These are phyloP conservation scores for Henckelia pumila DNA, from an alignment of 257 asterid genomes.

Conservation along the genomic window DNA sequence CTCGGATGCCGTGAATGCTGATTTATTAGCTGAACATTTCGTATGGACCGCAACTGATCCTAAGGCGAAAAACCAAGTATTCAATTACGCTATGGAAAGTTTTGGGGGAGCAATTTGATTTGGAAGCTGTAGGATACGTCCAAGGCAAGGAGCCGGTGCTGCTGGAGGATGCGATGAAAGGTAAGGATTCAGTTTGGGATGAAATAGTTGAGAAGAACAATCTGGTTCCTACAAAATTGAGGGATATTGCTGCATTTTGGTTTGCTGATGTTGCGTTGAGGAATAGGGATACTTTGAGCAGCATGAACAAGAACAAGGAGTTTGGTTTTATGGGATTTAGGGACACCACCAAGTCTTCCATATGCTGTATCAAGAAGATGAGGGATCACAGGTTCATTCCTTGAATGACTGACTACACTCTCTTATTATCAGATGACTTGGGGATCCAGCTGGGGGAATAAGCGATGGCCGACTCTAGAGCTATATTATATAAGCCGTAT, in stretches of 20 bases:
- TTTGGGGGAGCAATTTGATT: conserved; percentile 52
- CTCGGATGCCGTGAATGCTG: conserved; percentile 61
- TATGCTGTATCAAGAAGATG: conserved; percentile 54
- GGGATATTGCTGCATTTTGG: conserved; percentile 74
- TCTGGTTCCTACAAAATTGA: conserved; percentile 44
- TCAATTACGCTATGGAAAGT: conserved; percentile 62
- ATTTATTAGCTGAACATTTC: conserved; percentile 70
- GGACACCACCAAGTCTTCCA: conserved; percentile 56
- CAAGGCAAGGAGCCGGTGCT: conserved; percentile 44
- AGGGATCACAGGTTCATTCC: conserved; percentile 62
- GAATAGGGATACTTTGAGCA: conserved; percentile 39
- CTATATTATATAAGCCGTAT: too few species aligned
- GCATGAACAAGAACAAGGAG: conserved; percentile 81
- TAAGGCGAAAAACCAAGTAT: conserved; percentile 60
- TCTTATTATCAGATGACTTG: too few species aligned
- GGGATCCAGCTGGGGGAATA: too few species aligned
- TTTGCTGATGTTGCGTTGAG: conserved; percentile 47
- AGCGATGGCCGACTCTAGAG: too few species aligned
- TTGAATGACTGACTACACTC: conserved; percentile 10
- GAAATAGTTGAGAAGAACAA: conserved; percentile 56
- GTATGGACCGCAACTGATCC: conserved; percentile 70
- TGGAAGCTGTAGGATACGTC: conserved; percentile 40
- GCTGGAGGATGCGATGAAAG: conserved; percentile 69
- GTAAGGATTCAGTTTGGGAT: conserved; percentile 64
- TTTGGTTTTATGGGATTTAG: conserved; percentile 75